These are phyloP conservation scores for Nitzschia inconspicua DNA, from an alignment of 108 stramenopile genomes.

Conservation along the genomic window DNA sequence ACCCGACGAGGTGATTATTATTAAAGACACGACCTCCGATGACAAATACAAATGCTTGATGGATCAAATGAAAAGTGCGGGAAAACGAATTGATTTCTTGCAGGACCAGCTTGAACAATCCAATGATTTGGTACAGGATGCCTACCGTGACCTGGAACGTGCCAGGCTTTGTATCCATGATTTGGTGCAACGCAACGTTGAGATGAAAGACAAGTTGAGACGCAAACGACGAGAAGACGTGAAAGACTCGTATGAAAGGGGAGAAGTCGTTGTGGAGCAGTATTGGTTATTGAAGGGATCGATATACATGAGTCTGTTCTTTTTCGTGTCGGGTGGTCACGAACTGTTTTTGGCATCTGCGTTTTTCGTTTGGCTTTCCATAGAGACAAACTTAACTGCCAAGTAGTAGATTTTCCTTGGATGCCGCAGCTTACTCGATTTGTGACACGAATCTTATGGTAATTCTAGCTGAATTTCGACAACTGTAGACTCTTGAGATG, in stretches of 20 bases:
- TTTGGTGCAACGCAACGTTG: slow-evolving; percentile 26
- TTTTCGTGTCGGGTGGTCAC: slow-evolving; percentile 31
- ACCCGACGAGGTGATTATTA: slow-evolving; percentile 32
- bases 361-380: slow-evolving; percentile 31
- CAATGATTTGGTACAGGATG: slow-evolving; percentile 31
- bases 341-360: slow-evolving; percentile 37
- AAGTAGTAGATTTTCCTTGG: too few species aligned
- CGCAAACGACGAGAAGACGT: slow-evolving; percentile 20
- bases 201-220: slow-evolving; percentile 15
- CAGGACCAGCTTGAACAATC: slow-evolving; percentile 26
- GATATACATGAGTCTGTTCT: slow-evolving; percentile 32
- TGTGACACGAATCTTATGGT: not conserved
- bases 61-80: slow-evolving; percentile 19
- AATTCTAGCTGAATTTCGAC: not conserved
- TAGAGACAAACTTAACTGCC: slow-evolving; percentile 24
- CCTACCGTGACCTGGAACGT: slow-evolving; percentile 32
- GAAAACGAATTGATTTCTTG: slow-evolving; percentile 23
- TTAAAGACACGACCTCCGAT: not conserved
- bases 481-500: not conserved
- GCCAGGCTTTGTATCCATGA: slow-evolving; percentile 33
- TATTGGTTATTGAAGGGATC: slow-evolving; percentile 36
- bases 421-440: not conserved
- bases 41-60: slow-evolving; percentile 15
- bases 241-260: slow-evolving; percentile 29
- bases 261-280: slow-evolving; percentile 33